phyloP scores from a whole-genome alignment of 169 alveolate genomes.

The Eimeria mitis region DNA sequence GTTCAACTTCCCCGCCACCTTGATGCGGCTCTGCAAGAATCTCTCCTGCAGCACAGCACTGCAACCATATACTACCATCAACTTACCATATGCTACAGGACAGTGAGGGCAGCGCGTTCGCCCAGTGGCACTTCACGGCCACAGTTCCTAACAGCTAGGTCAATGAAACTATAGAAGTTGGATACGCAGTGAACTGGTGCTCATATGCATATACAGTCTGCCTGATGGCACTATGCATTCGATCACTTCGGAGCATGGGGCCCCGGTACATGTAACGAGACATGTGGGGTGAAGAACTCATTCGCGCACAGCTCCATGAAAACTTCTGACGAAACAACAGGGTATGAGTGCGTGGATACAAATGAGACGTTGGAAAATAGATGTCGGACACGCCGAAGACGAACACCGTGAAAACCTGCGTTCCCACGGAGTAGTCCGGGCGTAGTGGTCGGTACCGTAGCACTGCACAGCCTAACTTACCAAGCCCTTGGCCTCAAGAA shows the following conservation, averaged over 20 bases:
- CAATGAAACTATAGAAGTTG: not conserved
- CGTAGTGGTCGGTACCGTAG: not conserved
- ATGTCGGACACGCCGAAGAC: not conserved
- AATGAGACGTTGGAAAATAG: not conserved
- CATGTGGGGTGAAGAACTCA: constrained; percentile 3
- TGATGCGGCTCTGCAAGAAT: constrained; percentile 96
- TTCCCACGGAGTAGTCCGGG: not conserved
- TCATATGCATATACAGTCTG: not conserved
- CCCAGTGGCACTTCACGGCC: not conserved
- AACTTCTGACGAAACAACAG: not conserved
- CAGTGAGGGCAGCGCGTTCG: not conserved
- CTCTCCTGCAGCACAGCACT: constrained; percentile 89
- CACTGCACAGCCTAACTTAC: constrained; percentile 16
- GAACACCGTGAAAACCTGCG: not conserved
- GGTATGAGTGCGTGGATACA: not conserved
- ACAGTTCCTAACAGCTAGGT: not conserved
- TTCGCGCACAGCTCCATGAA: not conserved
- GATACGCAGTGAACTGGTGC: not conserved
- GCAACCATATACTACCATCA: not conserved
- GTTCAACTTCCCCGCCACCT: constrained; percentile 98
- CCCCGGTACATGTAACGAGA: not conserved
- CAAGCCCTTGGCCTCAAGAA: constrained; percentile 84
- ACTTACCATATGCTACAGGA: not conserved
- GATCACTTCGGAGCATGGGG: not conserved
- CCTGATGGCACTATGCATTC: not conserved